Evolutionary conservation across 345 rosid genomes (phyloP).

Genomic region (Lepidium aucheri): DNA sequence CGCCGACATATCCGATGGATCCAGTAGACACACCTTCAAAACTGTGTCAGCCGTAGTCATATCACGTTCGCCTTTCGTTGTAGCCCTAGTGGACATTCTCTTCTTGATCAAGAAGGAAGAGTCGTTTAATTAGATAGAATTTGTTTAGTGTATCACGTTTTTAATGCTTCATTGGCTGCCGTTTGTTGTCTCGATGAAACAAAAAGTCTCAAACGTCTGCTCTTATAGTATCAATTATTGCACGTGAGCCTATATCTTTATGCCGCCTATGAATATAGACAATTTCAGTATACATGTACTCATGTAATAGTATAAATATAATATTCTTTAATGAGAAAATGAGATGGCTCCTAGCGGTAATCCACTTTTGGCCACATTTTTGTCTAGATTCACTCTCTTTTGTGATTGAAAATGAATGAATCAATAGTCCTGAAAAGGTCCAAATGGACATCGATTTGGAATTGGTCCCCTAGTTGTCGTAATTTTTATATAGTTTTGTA

Average conservation of each 20-base stretch:
- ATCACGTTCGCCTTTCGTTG: too few relatives aligned
- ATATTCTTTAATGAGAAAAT: background rate
- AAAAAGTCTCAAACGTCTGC: background rate
- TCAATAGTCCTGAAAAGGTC: background rate
- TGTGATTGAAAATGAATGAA: background rate
- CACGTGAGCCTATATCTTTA: background rate
- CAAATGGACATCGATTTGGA: background rate
- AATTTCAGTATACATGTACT: background rate
- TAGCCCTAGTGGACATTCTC: too few relatives aligned
- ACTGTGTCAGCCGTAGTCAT: too few relatives aligned
- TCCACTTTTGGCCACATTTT: slow-evolving; percentile 2
- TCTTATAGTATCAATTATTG: background rate
- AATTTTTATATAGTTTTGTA: too few relatives aligned
- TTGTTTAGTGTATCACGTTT: background rate
- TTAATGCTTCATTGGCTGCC: background rate
- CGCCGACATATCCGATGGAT: too few relatives aligned
- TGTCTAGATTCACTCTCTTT: slow-evolving; percentile 9
- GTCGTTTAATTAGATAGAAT: too few relatives aligned
- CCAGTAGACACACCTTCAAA: too few relatives aligned
- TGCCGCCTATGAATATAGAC: background rate
- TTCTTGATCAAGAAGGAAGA: too few relatives aligned
- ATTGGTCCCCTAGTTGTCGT: background rate
- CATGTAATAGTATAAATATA: background rate
- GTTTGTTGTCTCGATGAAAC: background rate
- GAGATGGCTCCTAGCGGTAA: background rate